These are phyloP conservation scores for Dactylellina sp. DNA, from an alignment of 2,329 filamentous ascomycete species.

Conservation along the genomic window DNA sequence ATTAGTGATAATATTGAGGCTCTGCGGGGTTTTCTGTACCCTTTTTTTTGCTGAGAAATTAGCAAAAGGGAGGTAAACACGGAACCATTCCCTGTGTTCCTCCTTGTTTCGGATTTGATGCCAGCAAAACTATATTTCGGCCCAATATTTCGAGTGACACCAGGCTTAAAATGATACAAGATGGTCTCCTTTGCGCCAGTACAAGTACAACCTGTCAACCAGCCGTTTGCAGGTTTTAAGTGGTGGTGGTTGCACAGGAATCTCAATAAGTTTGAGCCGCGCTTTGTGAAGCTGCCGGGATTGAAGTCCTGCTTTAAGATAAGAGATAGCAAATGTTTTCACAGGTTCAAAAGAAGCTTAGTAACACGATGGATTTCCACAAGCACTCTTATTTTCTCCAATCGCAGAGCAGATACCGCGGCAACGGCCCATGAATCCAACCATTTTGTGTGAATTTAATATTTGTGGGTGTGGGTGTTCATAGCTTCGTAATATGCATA, in stretches of 20 bases:
- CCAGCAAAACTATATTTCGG: not conserved
- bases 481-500: no score
- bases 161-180: not conserved
- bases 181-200: not conserved
- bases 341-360: no score
- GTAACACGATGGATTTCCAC: no score
- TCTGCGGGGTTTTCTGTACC: conserved; percentile 10
- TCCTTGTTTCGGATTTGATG: conserved; percentile 19
- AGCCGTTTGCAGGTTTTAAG: not conserved
- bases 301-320: not conserved
- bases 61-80: conserved; percentile 26
- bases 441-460: not conserved
- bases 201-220: conserved; percentile 4
- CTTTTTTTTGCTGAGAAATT: conserved; percentile 3
- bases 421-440: not conserved
- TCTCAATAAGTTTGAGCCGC: conserved; percentile 27
- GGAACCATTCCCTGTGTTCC: conserved; percentile 29
- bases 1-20: conserved; percentile 12
- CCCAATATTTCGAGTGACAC: not conserved
- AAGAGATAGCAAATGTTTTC: not conserved
- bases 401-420: not conserved
- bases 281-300: not conserved
- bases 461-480: no score
- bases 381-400: no score
- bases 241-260: conserved; percentile 18